Conservation (phyloP, 805 yeast genomes). For the Candida qinlingensis region DNA sequence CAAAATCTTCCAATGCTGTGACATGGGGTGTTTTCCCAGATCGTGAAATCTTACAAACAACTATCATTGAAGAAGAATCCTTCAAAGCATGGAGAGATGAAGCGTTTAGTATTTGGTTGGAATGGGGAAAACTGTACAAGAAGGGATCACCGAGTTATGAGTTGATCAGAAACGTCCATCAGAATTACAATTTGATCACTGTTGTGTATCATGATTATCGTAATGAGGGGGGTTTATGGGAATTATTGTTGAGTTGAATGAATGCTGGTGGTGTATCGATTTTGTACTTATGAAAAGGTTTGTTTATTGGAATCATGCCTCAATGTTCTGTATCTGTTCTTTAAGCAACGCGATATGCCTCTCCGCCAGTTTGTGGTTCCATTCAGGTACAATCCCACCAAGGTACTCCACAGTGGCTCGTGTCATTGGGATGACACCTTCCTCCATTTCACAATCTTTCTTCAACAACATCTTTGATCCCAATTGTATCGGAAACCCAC, state of each 20-base stretch:
- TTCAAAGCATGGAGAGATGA: constrained; percentile 96
- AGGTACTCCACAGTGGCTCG: constrained; percentile 27
- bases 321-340: constrained; percentile 18
- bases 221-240: constrained; percentile 75
- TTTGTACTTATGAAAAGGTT: too few relatives aligned
- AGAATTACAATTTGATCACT: constrained; percentile 71
- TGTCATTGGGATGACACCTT: constrained; percentile 39
- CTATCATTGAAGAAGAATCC: constrained; percentile 87
- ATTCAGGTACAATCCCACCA: constrained; percentile 34
- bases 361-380: constrained; percentile 32
- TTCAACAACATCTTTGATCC: constrained; percentile 56
- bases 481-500: constrained; percentile 36
- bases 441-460: constrained; percentile 39
- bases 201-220: constrained; percentile 81
- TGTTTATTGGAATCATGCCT: background rate
- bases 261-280: too few relatives aligned
- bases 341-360: constrained; percentile 28
- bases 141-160: constrained; percentile 45
- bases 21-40: constrained; percentile 98
- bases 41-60: constrained; percentile 85
- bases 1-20: constrained; percentile 66
- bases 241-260: constrained; percentile 33
- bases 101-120: constrained; percentile 84
- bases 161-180: constrained; percentile 55
- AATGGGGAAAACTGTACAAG: constrained; percentile 83